phyloP scores from a whole-genome alignment of 1,284 basidiomycete genomes.

The Marasmius fiardii region DNA sequence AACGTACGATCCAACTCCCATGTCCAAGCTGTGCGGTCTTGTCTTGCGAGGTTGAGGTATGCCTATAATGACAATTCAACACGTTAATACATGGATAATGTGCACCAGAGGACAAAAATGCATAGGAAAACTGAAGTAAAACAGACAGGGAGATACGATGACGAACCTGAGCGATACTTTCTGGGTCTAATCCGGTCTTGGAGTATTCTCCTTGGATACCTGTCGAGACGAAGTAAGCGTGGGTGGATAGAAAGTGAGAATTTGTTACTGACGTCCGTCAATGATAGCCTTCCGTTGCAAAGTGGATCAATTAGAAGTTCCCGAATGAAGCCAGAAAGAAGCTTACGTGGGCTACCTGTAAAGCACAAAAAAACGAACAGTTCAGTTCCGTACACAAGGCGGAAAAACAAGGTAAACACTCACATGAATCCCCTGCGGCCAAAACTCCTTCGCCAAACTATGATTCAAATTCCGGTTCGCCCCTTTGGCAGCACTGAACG shows the following conservation, averaged over 20 bases:
- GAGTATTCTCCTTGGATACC: conserved; percentile 25
- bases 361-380: neutral
- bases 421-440: conserved; percentile 75
- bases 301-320: neutral
- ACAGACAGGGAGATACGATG: conserved; percentile 11
- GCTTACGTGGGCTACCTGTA: conserved; percentile 60
- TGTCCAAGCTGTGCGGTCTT: conserved; percentile 1
- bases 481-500: conserved; percentile 68
- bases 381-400: neutral
- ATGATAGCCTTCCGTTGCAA: conserved; percentile 44
- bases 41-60: conserved; percentile 7
- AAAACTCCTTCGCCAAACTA: conserved; percentile 78
- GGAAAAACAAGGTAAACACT: conserved; percentile 34
- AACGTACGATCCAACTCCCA: neutral
- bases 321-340: neutral
- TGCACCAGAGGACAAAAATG: too few species aligned
- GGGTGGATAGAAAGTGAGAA: too few species aligned
- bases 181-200: conserved; percentile 53
- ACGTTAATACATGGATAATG: neutral
- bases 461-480: conserved; percentile 66
- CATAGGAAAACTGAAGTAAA: too few species aligned
- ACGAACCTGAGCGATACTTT: conserved; percentile 62
- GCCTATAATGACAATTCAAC: neutral
- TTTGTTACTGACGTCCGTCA: conserved; percentile 52
- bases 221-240: conserved; percentile 39